Evolutionary conservation across 495 filamentous ascomycete species (phyloP).

Genomic region (Cercophora newfieldiana): DNA sequence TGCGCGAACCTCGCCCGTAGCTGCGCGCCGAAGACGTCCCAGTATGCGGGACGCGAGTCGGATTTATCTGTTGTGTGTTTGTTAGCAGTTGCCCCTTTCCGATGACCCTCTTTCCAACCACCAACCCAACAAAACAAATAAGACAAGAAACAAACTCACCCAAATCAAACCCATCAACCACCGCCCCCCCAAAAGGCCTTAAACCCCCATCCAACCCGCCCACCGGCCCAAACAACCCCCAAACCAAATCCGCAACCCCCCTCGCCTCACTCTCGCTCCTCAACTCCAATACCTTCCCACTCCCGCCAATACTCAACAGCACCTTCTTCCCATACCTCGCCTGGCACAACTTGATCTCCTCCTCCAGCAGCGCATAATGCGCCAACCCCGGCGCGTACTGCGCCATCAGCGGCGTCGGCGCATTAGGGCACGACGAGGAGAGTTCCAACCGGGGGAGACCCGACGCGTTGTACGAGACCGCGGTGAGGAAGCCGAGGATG

Average conservation of each 20-base stretch:
- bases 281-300: constrained; percentile 49
- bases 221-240: constrained; percentile 60
- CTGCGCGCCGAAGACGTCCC: constrained; percentile 12
- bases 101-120: not conserved
- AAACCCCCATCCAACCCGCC: not conserved
- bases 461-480: constrained; percentile 3
- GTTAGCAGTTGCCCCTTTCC: not conserved
- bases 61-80: constrained; percentile 21
- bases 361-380: constrained; percentile 18
- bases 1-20: constrained; percentile 14
- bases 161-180: constrained; percentile 3
- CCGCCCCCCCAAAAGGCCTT: not conserved
- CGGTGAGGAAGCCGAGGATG: constrained; percentile 24
- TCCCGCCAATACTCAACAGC: constrained; percentile 62
- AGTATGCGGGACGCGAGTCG: constrained; percentile 23
- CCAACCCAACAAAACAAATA: constrained; percentile 49
- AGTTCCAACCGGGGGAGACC: constrained; percentile 20
- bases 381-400: constrained; percentile 10
- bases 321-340: constrained; percentile 56
- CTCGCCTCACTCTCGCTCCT: constrained; percentile 48
- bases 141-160: constrained; percentile 2
- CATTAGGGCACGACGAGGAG: not conserved
- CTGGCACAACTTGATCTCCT: constrained; percentile 62
- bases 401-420: constrained; percentile 10
- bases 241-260: constrained; percentile 59